These are phyloP conservation scores for Candida krabiensis DNA, from an alignment of 805 yeast species.

Conservation along the genomic window DNA sequence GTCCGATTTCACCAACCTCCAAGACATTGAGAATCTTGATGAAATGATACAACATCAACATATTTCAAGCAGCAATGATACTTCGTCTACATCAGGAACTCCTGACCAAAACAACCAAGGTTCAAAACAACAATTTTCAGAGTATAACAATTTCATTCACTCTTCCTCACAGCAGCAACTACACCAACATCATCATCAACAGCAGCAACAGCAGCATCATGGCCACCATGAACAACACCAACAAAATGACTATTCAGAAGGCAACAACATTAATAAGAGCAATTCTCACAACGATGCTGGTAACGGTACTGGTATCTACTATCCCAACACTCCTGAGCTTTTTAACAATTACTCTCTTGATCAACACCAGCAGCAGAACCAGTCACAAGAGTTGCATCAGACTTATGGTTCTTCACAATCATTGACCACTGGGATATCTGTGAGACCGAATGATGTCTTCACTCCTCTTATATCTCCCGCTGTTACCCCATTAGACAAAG, in stretches of 20 bases:
- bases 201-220: slow-evolving; percentile 5
- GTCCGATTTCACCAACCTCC: slow-evolving; percentile 24
- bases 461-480: slow-evolving; percentile 81
- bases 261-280: slow-evolving; percentile 2
- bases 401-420: slow-evolving; percentile 7
- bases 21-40: slow-evolving; percentile 22
- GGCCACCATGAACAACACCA: not conserved
- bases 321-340: slow-evolving; percentile 7
- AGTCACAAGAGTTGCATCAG: slow-evolving; percentile 6
- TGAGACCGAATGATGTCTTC: slow-evolving; percentile 61
- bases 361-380: slow-evolving; percentile 7
- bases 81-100: slow-evolving; percentile 3
- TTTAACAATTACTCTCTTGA: slow-evolving; percentile 20
- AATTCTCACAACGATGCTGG: slow-evolving; percentile 2
- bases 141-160: not conserved
- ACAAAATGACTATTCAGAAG: no score
- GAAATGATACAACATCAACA: slow-evolving; percentile 18
- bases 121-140: not conserved
- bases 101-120: slow-evolving; percentile 3
- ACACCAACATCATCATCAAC: slow-evolving; percentile 5
- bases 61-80: slow-evolving; percentile 1
- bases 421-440: slow-evolving; percentile 16
- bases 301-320: slow-evolving; percentile 7
- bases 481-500: slow-evolving; percentile 57
- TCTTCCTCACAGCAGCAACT: not conserved